A percentile compares a stretch with the other conserved stretches of the same genome.
Evolutionary conservation across 2,329 filamentous ascomycete genomes (phyloP).

Genomic region (Monosporascus sp.): DNA sequence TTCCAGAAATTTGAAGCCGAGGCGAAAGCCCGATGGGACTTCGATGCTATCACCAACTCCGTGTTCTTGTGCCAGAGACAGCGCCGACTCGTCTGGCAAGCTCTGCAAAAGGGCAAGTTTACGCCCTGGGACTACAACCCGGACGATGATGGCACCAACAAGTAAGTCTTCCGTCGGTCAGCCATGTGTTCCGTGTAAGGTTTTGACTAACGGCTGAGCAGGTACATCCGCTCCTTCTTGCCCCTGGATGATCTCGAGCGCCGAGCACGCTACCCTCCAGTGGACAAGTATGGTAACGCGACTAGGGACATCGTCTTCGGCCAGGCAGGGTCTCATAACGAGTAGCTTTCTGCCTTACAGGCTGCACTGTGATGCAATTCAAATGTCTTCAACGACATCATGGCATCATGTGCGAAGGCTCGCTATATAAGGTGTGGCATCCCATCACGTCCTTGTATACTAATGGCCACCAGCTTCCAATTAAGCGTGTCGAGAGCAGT

Average conservation of each 20-base stretch:
- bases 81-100: conserved; percentile 72
- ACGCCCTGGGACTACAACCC: conserved; percentile 86
- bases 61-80: conserved; percentile 75
- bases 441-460: too few relatives aligned
- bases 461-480: too few relatives aligned
- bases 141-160: conserved; percentile 59
- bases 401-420: too few relatives aligned
- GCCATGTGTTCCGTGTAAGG: conserved; percentile 17
- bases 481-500: too few relatives aligned
- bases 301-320: conserved; percentile 34
- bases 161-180: conserved; percentile 37
- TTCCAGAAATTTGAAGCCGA: conserved; percentile 68
- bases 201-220: conserved; percentile 30
- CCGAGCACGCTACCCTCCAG: conserved; percentile 64
- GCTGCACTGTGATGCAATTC: neutral
- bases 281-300: conserved; percentile 50
- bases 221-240: conserved; percentile 81
- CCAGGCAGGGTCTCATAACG: conserved; percentile 38
- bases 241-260: conserved; percentile 76
- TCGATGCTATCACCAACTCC: conserved; percentile 67
- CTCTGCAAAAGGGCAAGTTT: conserved; percentile 69
- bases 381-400: neutral
- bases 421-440: too few relatives aligned
- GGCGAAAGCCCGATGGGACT: conserved; percentile 72
- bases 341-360: conserved; percentile 22